A percentile compares a stretch with the other conserved stretches of the same genome.
phyloP scores from a whole-genome alignment of 345 rosid species.

The Rubroshorea leprosula region DNA sequence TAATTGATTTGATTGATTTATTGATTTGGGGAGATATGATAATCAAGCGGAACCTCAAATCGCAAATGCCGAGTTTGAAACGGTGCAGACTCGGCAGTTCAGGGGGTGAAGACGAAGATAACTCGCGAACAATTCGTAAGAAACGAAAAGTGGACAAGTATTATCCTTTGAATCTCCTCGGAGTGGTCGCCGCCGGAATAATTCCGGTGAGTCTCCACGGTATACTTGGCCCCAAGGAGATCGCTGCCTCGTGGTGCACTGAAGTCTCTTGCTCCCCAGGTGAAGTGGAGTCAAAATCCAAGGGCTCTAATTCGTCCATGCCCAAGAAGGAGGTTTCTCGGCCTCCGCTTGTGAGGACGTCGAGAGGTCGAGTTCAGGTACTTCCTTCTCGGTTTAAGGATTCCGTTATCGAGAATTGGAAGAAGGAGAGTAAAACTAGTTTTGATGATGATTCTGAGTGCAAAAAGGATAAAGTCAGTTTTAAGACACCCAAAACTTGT shows the following conservation, averaged over 20 bases:
- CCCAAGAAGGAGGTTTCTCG: slow-evolving; percentile 52
- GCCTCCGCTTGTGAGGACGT: slow-evolving; percentile 89
- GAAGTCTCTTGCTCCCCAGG: slow-evolving; percentile 45
- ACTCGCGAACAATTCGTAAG: slow-evolving; percentile 35
- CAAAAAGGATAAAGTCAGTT: slow-evolving; percentile 36
- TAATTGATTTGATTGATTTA: too few species aligned
- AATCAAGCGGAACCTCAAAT: slow-evolving; percentile 82
- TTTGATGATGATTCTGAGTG: slow-evolving; percentile 42
- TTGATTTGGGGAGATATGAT: slow-evolving; percentile 47
- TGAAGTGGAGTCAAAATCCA: slow-evolving; percentile 38
- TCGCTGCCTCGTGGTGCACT: slow-evolving; percentile 62
- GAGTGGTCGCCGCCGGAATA: slow-evolving; percentile 60
- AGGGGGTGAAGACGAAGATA: slow-evolving; percentile 39
- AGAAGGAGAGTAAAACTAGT: slow-evolving; percentile 57
- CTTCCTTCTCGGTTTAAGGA: slow-evolving; percentile 98
- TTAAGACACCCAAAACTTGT: slow-evolving; percentile 24
- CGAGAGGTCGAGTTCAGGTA: slow-evolving; percentile 94
- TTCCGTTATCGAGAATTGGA: slow-evolving; percentile 92
- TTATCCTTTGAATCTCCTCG: slow-evolving; percentile 66
- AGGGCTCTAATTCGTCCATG: slow-evolving; percentile 35
- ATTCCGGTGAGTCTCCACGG: slow-evolving; percentile 47
- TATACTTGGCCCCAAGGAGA: slow-evolving; percentile 34
- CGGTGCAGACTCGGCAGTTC: slow-evolving; percentile 54
- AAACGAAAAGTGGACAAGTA: slow-evolving; percentile 53
- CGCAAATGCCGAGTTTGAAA: slow-evolving; percentile 81